Evolutionary conservation across 306 rosid species (phyloP).

Genomic region (Cyamopsis tetragonoloba): DNA sequence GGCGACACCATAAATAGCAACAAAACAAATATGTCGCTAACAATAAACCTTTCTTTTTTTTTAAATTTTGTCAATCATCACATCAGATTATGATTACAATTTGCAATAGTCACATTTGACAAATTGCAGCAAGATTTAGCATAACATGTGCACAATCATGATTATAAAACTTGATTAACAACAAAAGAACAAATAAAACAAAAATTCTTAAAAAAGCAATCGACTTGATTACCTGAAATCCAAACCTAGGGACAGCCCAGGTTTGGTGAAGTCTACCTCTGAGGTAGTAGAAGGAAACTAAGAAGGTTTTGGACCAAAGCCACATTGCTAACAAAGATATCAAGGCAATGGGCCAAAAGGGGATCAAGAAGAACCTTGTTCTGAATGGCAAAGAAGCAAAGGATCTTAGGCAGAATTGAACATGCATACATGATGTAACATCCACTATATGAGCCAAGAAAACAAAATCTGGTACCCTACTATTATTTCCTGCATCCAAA

Average conservation of each 20-base stretch:
- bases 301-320: slow-evolving; percentile 60
- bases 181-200: no score
- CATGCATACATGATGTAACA: slow-evolving; percentile 49
- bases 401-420: slow-evolving; percentile 47
- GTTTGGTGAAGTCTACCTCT: slow-evolving; percentile 68
- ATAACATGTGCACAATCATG: no score
- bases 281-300: slow-evolving; percentile 53
- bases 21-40: no score
- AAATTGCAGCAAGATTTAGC: no score
- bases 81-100: no score
- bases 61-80: no score
- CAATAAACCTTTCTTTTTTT: no score
- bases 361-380: slow-evolving; percentile 43
- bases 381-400: slow-evolving; percentile 52
- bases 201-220: not conserved
- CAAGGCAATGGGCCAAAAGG: slow-evolving; percentile 28
- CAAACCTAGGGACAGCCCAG: slow-evolving; percentile 83
- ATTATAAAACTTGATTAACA: no score
- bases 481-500: slow-evolving; percentile 40
- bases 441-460: slow-evolving; percentile 86
- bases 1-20: no score
- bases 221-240: slow-evolving; percentile 85
- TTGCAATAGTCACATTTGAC: no score
- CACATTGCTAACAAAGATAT: slow-evolving; percentile 52
- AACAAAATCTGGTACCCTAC: slow-evolving; percentile 71